These are phyloP conservation scores for Marchantia polymorpha DNA, from an alignment of 225 moss, liverwort and hornwort genomes.

Conservation along the genomic window DNA sequence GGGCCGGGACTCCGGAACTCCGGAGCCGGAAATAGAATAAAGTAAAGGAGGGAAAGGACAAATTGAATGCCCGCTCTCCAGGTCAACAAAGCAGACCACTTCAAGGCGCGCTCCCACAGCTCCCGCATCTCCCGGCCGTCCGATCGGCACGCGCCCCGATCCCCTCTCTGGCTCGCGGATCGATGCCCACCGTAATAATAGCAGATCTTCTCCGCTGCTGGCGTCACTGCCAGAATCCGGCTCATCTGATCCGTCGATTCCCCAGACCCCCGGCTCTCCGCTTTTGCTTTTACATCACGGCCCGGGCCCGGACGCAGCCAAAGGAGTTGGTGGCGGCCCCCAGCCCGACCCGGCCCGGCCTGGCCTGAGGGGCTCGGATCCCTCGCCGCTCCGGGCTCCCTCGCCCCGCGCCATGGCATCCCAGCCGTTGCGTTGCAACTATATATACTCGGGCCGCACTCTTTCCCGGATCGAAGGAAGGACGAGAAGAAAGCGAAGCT, in stretches of 20 bases:
- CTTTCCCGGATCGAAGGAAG: too few species aligned
- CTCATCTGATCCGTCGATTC: not conserved
- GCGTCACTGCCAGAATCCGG: not conserved
- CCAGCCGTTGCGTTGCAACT: not conserved
- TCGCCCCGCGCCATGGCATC: not conserved
- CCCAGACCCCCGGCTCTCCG: not conserved
- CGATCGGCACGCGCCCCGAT: slow-evolving; percentile 1
- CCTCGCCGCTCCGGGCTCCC: not conserved
- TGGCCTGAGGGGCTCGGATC: too few species aligned
- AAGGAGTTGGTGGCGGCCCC: too few species aligned
- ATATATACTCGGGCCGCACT: not conserved
- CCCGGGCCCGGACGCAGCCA: not conserved
- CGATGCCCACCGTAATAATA: not conserved
- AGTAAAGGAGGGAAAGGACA: not conserved
- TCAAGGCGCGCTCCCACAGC: not conserved
- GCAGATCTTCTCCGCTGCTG: not conserved
- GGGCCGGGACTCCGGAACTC: too few species aligned
- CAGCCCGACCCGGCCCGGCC: too few species aligned
- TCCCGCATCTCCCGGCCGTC: not conserved
- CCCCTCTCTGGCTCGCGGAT: not conserved
- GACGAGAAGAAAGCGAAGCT: too few species aligned
- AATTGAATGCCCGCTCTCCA: not conserved
- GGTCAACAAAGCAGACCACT: not conserved
- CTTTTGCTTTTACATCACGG: not conserved
- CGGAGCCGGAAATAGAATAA: too few species aligned